phyloP scores from a whole-genome alignment of 306 rosid species.

The Medicago truncatula region MtrunA17r5.0-ANR NC_053045.1:64349501-64350000 shows the following conservation, averaged over 20 bases:
- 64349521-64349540: too few relatives aligned
- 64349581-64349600: constrained; percentile 38
- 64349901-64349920: constrained; percentile 38
- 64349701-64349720: constrained; percentile 38
- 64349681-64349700: constrained; percentile 46
- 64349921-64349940: constrained; percentile 36
- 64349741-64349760: constrained; percentile 32
- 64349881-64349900: constrained; percentile 23
- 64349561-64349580: background rate
- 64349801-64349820: constrained; percentile 50
- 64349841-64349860: constrained; percentile 52
- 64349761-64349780: constrained; percentile 33
- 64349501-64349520: too few relatives aligned
- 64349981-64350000: constrained; percentile 42
- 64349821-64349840: constrained; percentile 57
- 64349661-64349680: constrained; percentile 39
- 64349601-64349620: constrained; percentile 49
- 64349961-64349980: constrained; percentile 17
- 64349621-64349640: constrained; percentile 47
- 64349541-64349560: background rate
- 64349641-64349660: constrained; percentile 49
- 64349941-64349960: constrained; percentile 32
- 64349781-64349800: constrained; percentile 12
- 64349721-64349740: constrained; percentile 18
- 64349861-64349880: constrained; percentile 43